These are phyloP conservation scores for Solanum chilense DNA, from an alignment of 257 asterid species.

Conservation along the genomic window DNA sequence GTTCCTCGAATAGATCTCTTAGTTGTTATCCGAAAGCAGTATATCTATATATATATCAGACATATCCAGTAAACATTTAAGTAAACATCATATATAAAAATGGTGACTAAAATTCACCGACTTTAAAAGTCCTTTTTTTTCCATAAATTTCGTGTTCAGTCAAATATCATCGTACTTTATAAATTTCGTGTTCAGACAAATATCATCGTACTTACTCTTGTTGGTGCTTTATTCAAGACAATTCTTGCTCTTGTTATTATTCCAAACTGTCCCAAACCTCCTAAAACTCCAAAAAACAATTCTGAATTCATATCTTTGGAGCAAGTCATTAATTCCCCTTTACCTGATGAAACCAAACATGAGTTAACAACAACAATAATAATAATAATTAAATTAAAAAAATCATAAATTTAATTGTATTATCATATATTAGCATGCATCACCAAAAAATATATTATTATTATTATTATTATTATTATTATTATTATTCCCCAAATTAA, in stretches of 20 bases:
- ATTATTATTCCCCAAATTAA: background rate
- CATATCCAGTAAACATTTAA: background rate
- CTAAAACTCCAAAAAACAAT: conserved; percentile 41
- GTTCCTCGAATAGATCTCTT: background rate
- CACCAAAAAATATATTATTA: background rate
- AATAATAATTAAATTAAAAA: background rate
- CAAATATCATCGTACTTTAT: background rate
- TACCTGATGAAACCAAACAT: conserved; percentile 19
- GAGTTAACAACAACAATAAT: background rate
- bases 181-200: background rate
- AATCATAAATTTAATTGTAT: background rate
- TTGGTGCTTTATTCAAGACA: conserved; percentile 31
- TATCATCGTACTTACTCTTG: conserved; percentile 13
- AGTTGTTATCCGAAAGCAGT: background rate
- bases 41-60: background rate
- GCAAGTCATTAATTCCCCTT: conserved; percentile 43
- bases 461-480: too few relatives aligned
- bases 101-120: background rate
- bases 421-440: background rate
- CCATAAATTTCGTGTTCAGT: background rate
- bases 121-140: background rate
- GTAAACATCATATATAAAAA: background rate
- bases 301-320: conserved; percentile 30
- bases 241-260: conserved; percentile 53
- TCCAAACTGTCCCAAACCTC: conserved; percentile 65